These are phyloP conservation scores for Pseudogymnoascus sp. DNA, from an alignment of 2,329 filamentous ascomycete species.

Conservation along the genomic window DNA sequence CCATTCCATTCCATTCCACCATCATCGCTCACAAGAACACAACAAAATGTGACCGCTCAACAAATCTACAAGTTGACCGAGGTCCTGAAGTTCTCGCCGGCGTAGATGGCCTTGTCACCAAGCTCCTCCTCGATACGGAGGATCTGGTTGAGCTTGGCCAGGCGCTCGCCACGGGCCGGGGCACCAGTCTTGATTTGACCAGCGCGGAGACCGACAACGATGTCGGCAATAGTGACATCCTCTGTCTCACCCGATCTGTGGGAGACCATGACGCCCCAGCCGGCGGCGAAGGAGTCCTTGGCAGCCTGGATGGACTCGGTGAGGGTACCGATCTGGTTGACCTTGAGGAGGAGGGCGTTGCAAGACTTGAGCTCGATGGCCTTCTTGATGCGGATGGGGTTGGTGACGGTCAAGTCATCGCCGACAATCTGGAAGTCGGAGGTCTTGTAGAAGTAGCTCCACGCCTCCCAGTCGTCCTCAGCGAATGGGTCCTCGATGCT, in stretches of 20 bases:
- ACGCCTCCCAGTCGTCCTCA: conserved; percentile 99
- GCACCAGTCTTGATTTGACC: conserved; percentile 99
- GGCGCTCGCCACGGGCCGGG: conserved; percentile 90
- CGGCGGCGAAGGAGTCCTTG: conserved; percentile 93
- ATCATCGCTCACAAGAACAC: conserved; percentile 10
- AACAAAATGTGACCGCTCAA: conserved; percentile 3
- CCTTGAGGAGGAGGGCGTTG: conserved; percentile 97
- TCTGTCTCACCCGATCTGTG: conserved; percentile 99
- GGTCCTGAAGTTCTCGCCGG: conserved; percentile 85
- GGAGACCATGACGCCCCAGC: conserved; percentile 99
- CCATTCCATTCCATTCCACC: neutral
- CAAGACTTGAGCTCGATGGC: conserved; percentile 98
- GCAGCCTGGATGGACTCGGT: conserved; percentile 98
- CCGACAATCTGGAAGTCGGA: conserved; percentile 97
- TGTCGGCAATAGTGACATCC: conserved; percentile 98
- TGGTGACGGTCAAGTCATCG: conserved; percentile 98
- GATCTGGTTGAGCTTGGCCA: conserved; percentile 99
- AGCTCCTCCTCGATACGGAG: conserved; percentile 99
- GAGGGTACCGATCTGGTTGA: conserved; percentile 99
- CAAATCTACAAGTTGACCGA: conserved; percentile 71
- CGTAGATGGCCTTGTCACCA: conserved; percentile 82
- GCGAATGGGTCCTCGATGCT: conserved; percentile 98
- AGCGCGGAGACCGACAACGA: conserved; percentile 90
- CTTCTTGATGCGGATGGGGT: conserved; percentile 98
- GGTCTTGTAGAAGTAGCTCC: conserved; percentile 99